Percentiles rank a stretch among this genome's conserved stretches.
These are phyloP conservation scores for Spongiforma sp. DNA, from an alignment of 1,284 basidiomycete genomes.

Conservation along the genomic window DNA sequence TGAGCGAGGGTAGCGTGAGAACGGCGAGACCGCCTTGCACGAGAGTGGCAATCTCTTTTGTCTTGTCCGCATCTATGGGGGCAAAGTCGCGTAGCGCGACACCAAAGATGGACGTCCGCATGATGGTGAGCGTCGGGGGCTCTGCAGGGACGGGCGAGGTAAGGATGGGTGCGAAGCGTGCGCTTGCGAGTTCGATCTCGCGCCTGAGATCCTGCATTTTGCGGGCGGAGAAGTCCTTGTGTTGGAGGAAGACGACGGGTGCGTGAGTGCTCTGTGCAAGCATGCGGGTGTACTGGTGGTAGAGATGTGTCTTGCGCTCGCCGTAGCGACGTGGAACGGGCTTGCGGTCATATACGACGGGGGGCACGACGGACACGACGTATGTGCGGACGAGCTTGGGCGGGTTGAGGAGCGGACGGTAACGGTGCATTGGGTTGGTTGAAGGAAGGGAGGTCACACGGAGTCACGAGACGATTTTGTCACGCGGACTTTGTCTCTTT, in stretches of 20 bases:
- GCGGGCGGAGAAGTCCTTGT: slow-evolving; percentile 69
- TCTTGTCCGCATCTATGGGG: slow-evolving; percentile 52
- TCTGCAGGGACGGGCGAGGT: slow-evolving; percentile 39
- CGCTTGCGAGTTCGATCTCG: slow-evolving; percentile 62
- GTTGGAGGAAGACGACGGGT: slow-evolving; percentile 73
- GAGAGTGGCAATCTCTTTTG: slow-evolving; percentile 56
- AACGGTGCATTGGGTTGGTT: too few relatives aligned
- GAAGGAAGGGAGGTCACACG: slow-evolving; percentile 20
- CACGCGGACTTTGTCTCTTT: slow-evolving; percentile 35
- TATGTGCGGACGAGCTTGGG: slow-evolving; percentile 38
- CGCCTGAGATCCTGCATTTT: slow-evolving; percentile 67
- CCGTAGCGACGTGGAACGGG: slow-evolving; percentile 64
- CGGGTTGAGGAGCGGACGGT: neutral
- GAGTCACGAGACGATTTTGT: slow-evolving; percentile 26
- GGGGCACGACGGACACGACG: slow-evolving; percentile 63
- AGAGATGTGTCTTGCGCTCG: slow-evolving; percentile 77
- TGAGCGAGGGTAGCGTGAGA: slow-evolving; percentile 67
- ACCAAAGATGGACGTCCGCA: slow-evolving; percentile 75
- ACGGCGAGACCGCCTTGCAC: slow-evolving; percentile 67
- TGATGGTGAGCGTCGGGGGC: slow-evolving; percentile 63
- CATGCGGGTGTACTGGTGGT: slow-evolving; percentile 72
- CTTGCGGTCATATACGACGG: slow-evolving; percentile 57
- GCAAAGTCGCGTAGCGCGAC: slow-evolving; percentile 67
- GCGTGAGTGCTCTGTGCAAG: slow-evolving; percentile 56
- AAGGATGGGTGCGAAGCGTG: slow-evolving; percentile 49